Conservation (phyloP, 169 alveolate species). For the Eimeria necatrix region DNA sequence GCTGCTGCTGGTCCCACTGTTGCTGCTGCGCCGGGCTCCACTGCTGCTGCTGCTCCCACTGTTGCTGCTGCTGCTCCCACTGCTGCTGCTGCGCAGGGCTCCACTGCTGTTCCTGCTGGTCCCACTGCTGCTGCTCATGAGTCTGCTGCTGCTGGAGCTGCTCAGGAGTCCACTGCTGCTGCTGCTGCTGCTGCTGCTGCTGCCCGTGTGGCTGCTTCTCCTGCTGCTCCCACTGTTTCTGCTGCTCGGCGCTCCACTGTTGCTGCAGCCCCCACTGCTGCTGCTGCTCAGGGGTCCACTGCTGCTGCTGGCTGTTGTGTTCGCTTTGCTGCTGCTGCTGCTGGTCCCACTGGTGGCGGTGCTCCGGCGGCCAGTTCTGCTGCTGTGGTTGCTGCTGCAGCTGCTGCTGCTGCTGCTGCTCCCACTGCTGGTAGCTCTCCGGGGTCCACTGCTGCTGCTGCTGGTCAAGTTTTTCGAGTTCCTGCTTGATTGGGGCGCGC, state of each 20-base stretch:
- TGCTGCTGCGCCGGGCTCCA: too few relatives aligned
- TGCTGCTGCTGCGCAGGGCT: too few relatives aligned
- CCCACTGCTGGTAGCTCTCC: background rate
- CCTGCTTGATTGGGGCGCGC: background rate
- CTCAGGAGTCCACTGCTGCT: background rate
- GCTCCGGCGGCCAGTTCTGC: background rate
- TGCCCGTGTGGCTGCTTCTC: background rate
- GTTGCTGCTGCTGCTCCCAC: too few relatives aligned
- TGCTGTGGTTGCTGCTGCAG: background rate
- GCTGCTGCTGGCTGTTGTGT: background rate
- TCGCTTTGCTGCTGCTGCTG: background rate
- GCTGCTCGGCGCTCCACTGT: background rate
- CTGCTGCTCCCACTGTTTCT: background rate
- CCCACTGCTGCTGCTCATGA: background rate
- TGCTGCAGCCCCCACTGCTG: background rate
- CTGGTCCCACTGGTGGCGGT: background rate
- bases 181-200: slow-evolving; percentile 5
- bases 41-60: too few relatives aligned
- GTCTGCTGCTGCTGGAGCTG: background rate
- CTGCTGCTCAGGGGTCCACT: background rate
- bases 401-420: background rate
- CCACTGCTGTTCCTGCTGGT: too few relatives aligned
- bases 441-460: background rate
- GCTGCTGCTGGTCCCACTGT: too few relatives aligned
- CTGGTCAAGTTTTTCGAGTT: background rate